Evolutionary conservation across 441 rosid genomes (phyloP).

Genomic region (Gossypium schwendimanii): DNA sequence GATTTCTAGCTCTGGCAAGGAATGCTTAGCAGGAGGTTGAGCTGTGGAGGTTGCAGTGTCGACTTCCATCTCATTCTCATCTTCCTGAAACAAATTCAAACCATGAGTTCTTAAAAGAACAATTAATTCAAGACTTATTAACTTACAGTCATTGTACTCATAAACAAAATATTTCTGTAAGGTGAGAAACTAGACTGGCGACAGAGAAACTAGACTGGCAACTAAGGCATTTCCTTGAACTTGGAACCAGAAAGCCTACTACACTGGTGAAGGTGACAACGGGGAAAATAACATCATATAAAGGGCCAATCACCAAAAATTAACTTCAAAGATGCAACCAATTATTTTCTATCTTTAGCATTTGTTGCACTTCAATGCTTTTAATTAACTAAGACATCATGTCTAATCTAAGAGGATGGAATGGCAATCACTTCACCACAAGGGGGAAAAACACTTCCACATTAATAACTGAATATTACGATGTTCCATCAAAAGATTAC

Average conservation of each 20-base stretch:
- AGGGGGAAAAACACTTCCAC: background rate
- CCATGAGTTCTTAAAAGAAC: background rate
- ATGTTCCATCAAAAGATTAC: slow-evolving; percentile 17
- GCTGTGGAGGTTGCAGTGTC: slow-evolving; percentile 45
- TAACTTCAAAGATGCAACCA: background rate
- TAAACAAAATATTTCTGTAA: background rate
- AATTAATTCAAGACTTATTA: background rate
- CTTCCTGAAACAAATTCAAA: slow-evolving; percentile 34
- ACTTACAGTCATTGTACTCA: background rate
- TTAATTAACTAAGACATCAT: background rate
- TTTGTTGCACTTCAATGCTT: background rate
- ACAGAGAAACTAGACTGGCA: background rate
- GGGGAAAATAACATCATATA: background rate
- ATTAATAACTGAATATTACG: background rate
- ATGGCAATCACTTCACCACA: background rate
- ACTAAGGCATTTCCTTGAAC: background rate
- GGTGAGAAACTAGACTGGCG: background rate
- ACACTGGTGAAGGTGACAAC: background rate
- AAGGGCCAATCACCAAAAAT: background rate
- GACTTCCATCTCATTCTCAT: slow-evolving; percentile 68
- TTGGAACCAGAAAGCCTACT: background rate
- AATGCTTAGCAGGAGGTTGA: slow-evolving; percentile 40
- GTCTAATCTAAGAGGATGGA: background rate
- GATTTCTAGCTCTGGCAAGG: slow-evolving; percentile 55
- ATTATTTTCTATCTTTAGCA: background rate